phyloP scores from a whole-genome alignment of 257 asterid species.

The Solanum sitiens region DNA sequence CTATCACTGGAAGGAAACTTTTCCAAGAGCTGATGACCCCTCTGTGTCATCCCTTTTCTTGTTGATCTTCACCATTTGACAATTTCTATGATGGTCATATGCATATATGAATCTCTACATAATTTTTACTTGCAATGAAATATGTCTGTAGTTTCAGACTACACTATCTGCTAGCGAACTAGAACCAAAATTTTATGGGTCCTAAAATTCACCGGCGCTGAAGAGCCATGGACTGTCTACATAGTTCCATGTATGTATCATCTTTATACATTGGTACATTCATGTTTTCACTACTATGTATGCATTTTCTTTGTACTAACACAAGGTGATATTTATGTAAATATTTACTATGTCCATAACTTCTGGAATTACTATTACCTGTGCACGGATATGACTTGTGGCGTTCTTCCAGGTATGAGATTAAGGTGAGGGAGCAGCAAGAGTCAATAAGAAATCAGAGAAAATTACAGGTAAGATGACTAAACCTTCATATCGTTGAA shows the following conservation, averaged over 20 bases:
- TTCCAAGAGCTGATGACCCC: background rate
- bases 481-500: background rate
- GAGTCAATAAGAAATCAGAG: slow-evolving; percentile 77
- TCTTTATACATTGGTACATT: background rate
- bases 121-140: background rate
- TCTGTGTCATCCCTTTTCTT: background rate
- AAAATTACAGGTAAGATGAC: slow-evolving; percentile 55
- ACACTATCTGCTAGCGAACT: background rate
- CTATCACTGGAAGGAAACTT: background rate
- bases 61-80: background rate
- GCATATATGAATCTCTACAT: background rate
- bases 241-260: background rate
- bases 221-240: background rate
- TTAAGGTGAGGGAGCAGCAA: slow-evolving; percentile 87
- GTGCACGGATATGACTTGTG: background rate
- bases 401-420: slow-evolving; percentile 72
- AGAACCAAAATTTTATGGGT: background rate
- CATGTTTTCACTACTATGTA: background rate
- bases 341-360: background rate
- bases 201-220: background rate
- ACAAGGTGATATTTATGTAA: background rate
- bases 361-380: background rate
- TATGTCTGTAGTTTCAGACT: background rate
- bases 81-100: background rate
- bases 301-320: background rate